Evolutionary conservation across 2,329 filamentous ascomycete genomes (phyloP).

Genomic region (Cladosporium sp.): DNA sequence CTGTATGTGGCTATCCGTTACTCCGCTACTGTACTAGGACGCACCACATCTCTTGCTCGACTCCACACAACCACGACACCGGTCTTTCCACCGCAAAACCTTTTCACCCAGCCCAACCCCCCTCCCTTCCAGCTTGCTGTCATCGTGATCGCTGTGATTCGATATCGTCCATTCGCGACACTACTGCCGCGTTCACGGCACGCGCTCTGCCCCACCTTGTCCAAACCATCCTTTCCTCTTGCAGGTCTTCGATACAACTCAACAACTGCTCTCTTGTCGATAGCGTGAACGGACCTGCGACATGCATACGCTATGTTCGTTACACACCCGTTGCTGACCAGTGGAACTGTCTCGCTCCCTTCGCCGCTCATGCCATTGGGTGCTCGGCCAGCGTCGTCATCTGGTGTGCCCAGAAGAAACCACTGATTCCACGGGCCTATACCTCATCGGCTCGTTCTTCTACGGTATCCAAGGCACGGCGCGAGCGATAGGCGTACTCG

Average conservation of each 20-base stretch:
- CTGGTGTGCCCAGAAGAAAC: not conserved
- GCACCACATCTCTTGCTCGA: no score
- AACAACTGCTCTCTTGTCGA: not conserved
- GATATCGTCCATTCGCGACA: not conserved
- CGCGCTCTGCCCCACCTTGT: not conserved
- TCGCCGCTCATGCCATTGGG: not conserved
- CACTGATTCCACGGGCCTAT: not conserved
- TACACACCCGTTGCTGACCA: not conserved
- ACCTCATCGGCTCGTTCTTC: no score
- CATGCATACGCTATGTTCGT: conserved; percentile 8
- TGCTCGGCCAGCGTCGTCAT: not conserved
- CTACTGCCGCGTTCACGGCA: not conserved
- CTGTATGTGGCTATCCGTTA: no score
- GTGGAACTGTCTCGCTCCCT: not conserved
- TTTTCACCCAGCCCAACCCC: no score
- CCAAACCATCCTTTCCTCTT: not conserved
- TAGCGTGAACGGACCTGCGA: not conserved
- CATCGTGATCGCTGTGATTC: not conserved
- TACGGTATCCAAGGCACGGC: conserved; percentile 9
- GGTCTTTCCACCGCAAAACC: no score
- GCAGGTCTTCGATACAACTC: not conserved
- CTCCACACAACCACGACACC: no score
- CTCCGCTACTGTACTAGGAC: no score
- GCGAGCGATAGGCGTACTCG: conserved; percentile 8
- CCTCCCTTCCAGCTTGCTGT: not conserved